These are phyloP conservation scores for Harringtonia lauricola DNA, from an alignment of 2,329 filamentous ascomycete species.

Conservation along the genomic window DNA sequence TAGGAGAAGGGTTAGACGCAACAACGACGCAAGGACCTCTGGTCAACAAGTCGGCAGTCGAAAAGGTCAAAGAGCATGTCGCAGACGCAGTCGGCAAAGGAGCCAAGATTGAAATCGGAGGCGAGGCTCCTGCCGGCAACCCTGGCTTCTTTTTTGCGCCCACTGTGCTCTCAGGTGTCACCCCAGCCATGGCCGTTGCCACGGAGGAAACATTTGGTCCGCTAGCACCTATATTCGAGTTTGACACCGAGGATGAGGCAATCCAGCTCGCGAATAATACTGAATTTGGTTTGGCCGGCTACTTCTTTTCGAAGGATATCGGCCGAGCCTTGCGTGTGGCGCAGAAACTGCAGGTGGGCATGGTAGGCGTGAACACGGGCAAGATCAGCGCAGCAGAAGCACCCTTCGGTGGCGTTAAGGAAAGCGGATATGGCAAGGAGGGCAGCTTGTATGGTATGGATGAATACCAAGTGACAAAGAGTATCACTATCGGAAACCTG, in stretches of 20 bases:
- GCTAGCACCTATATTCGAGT: conserved; percentile 9
- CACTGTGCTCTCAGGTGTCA: conserved; percentile 52
- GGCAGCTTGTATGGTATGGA: conserved; percentile 15
- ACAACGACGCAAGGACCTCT: conserved; percentile 13
- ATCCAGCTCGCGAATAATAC: conserved; percentile 22
- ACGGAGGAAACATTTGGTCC: conserved; percentile 14
- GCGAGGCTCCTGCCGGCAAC: conserved; percentile 33
- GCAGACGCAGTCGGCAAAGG: conserved; percentile 12
- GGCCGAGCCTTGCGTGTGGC: conserved; percentile 27
- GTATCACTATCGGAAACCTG: conserved; percentile 11
- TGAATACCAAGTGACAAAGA: conserved; percentile 6
- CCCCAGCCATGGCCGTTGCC: conserved; percentile 9
- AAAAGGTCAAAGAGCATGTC: conserved; percentile 12
- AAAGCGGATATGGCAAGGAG: conserved; percentile 24
- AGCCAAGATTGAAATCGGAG: conserved; percentile 20
- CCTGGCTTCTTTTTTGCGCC: conserved; percentile 60
- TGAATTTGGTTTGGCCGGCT: conserved; percentile 19
- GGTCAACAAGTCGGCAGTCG: conserved; percentile 9
- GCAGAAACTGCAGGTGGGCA: conserved; percentile 48
- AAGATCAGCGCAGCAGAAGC: conserved; percentile 23
- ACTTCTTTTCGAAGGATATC: conserved; percentile 16
- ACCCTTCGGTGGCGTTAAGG: conserved; percentile 24
- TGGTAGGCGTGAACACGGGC: conserved; percentile 42
- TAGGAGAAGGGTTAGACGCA: conserved; percentile 8
- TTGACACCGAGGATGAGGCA: conserved; percentile 22